A percentile compares a stretch with the other conserved stretches of the same genome.
Conservation (phyloP, 257 asterid species). For the Penstemon eatonii region DNA sequence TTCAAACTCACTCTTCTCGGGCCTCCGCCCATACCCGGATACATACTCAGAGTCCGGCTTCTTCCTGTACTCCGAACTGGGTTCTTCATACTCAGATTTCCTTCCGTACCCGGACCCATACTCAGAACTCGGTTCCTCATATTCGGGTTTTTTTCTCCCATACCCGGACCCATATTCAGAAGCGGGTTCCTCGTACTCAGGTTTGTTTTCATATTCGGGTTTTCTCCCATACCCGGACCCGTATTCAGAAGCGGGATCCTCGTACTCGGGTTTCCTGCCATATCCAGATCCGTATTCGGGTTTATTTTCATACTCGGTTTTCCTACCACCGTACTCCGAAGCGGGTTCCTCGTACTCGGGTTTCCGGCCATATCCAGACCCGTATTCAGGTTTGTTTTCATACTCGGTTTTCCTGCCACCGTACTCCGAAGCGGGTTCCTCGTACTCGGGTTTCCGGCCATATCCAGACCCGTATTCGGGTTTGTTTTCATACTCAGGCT, state of each 20-base stretch:
- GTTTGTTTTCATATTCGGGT: constrained; percentile 25
- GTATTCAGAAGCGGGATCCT: constrained; percentile 28
- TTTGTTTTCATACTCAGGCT: no score
- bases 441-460: constrained; percentile 32
- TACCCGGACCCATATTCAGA: constrained; percentile 39
- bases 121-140: constrained; percentile 28
- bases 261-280: constrained; percentile 32
- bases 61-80: constrained; percentile 37
- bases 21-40: constrained; percentile 35
- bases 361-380: constrained; percentile 32
- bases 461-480: constrained; percentile 38
- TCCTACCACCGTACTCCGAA: constrained; percentile 32
- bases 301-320: no score
- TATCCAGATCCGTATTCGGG: constrained; percentile 38
- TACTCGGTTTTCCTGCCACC: constrained; percentile 33
- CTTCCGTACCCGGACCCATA: constrained; percentile 40
- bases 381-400: constrained; percentile 8
- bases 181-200: constrained; percentile 24
- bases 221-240: constrained; percentile 42
- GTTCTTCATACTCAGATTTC: constrained; percentile 27
- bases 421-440: constrained; percentile 28
- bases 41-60: constrained; percentile 33
- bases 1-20: constrained; percentile 32
- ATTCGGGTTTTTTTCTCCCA: constrained; percentile 29
- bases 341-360: constrained; percentile 23